Evolutionary conservation across 805 yeast species (phyloP), one percentile per base, ranked within the genome.

Genomic region (Candida vartiovaarae): DNA sequence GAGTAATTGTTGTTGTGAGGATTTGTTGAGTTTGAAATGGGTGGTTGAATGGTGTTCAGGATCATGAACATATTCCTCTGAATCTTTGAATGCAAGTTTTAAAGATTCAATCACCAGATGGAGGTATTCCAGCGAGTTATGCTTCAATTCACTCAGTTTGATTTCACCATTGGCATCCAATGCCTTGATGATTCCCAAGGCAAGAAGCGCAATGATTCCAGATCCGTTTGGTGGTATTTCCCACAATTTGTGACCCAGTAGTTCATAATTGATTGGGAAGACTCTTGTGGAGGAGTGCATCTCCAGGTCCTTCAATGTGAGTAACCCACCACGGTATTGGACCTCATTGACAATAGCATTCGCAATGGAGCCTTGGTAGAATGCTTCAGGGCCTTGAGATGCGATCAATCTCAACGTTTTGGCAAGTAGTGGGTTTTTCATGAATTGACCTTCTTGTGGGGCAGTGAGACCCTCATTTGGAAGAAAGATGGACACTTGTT

Each of bases 141-240:
- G 93, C 46, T 72, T 54, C 54, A 78, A 40, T 3, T 53, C 45
- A 3, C 40, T 35, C 35, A 82, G 55, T 40, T 76, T 68, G n/a
- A 71, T 60, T 9, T 69, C 62, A 4, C 75, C 74, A 15, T 55
- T 46, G 15, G 64, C 64, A 30, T 76, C 76, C 46, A 85, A 66
- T 32, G 75, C 74, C 51, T 71, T 72, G 49, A 85, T 72, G 36
- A 82, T 67, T 0, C 91, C 93, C 40, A 84, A 61, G 0, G 91
- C 80, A 15, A 83, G 64, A 40, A 85, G 65, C 0, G 90, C 93
- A 37, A 85, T 84, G 10, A 85, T 62, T 7, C 95, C 95, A 42
- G 85, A 87, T 4, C 91, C 87, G 60, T 80, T 84, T 10, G 95
- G 95, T 8, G 95, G 93, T 49, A 84, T 79, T 59, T 85, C 93